A percentile compares a stretch with the other conserved stretches of the same genome.
Evolutionary conservation across 1,284 basidiomycete species (phyloP).

Genomic region (Papiliotrema laurentii): DNA sequence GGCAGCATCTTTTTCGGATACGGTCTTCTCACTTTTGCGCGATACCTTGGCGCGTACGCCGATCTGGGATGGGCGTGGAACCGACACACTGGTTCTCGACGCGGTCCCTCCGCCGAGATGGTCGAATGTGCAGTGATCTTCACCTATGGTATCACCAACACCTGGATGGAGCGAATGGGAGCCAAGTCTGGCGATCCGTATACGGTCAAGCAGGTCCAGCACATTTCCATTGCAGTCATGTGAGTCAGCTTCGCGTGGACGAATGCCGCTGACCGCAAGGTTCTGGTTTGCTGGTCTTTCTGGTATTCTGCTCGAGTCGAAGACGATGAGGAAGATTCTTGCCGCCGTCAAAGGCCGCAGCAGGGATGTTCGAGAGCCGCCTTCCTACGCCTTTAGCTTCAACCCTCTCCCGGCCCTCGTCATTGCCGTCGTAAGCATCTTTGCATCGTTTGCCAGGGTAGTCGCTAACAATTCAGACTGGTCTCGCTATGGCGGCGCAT

Average conservation of each 20-base stretch:
- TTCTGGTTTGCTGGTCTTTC: constrained; percentile 91
- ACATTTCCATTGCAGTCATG: constrained; percentile 81
- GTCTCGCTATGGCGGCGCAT: constrained; percentile 93
- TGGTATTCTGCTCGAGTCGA: constrained; percentile 86
- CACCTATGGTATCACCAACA: constrained; percentile 83
- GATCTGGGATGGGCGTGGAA: constrained; percentile 97
- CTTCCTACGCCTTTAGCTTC: constrained; percentile 73
- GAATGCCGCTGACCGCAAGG: constrained; percentile 54
- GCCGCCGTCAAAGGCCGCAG: constrained; percentile 16
- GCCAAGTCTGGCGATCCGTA: constrained; percentile 74
- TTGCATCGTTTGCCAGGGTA: neutral
- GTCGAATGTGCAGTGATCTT: constrained; percentile 85
- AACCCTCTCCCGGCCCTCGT: constrained; percentile 93
- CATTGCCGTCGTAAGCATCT: constrained; percentile 64
- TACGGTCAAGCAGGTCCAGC: constrained; percentile 89
- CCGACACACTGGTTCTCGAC: constrained; percentile 29
- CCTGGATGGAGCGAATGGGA: constrained; percentile 95
- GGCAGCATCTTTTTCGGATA: constrained; percentile 88
- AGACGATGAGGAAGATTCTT: constrained; percentile 56
- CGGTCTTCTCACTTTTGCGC: constrained; percentile 80
- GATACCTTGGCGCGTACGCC: constrained; percentile 85
- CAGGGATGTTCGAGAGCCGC: constrained; percentile 55
- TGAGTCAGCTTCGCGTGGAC: constrained; percentile 41
- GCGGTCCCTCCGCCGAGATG: constrained; percentile 70
- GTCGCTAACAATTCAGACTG: constrained; percentile 54